phyloP scores from a whole-genome alignment of 768 basidiomycete species.

The Russula olivacea region DNA sequence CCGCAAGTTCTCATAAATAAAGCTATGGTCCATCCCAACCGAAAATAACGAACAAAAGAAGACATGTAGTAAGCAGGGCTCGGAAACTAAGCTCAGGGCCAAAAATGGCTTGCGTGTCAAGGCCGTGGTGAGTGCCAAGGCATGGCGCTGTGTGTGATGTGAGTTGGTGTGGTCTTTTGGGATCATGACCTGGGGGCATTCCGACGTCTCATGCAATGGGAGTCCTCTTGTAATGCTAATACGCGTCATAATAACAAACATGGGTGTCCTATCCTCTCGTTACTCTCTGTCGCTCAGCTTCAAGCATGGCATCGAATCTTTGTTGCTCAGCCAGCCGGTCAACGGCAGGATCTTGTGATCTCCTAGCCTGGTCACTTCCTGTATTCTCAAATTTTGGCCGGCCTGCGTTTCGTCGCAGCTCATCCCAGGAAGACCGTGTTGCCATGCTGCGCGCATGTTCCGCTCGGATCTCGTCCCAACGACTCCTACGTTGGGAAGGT shows the following conservation, averaged over 20 bases:
- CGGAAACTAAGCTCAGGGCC: background rate
- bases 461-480: slow-evolving; percentile 64
- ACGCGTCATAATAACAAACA: background rate
- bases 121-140: background rate
- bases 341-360: slow-evolving; percentile 27
- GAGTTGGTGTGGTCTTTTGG: background rate
- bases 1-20: background rate
- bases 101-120: background rate
- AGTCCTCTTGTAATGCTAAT: background rate
- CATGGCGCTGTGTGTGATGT: too few relatives aligned
- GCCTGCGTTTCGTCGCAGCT: slow-evolving; percentile 46
- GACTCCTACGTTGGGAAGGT: slow-evolving; percentile 30
- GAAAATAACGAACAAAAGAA: background rate
- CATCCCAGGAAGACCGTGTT: slow-evolving; percentile 58
- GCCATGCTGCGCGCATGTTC: slow-evolving; percentile 41
- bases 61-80: background rate
- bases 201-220: background rate
- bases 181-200: too few relatives aligned
- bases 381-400: slow-evolving; percentile 5
- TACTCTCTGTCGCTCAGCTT: slow-evolving; percentile 45
- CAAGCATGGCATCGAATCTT: slow-evolving; percentile 52
- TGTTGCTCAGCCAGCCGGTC: slow-evolving; percentile 46
- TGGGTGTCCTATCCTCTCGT: slow-evolving; percentile 9
- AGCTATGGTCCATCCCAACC: background rate
- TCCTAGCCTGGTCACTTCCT: slow-evolving; percentile 39